Evolutionary conservation across 805 yeast species (phyloP).

Genomic region (Soucietia sequanensis): DNA sequence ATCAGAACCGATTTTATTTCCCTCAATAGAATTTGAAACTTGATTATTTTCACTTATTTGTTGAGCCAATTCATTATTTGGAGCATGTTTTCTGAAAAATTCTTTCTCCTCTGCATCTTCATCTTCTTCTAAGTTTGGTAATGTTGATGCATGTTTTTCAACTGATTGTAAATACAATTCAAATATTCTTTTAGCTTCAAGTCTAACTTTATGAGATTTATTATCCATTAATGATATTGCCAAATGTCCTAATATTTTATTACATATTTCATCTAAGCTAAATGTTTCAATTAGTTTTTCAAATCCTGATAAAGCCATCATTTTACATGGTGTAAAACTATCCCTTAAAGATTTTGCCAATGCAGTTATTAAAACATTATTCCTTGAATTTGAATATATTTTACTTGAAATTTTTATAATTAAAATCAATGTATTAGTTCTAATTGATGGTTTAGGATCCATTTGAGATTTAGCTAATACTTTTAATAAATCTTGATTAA

Average conservation of each 20-base stretch:
- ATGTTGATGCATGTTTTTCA: slow-evolving; percentile 34
- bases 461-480: slow-evolving; percentile 78
- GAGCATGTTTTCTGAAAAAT: slow-evolving; percentile 29
- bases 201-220: slow-evolving; percentile 61
- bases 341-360: slow-evolving; percentile 81
- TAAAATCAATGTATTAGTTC: slow-evolving; percentile 73
- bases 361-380: slow-evolving; percentile 83
- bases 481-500: slow-evolving; percentile 82
- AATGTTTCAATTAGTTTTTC: slow-evolving; percentile 63
- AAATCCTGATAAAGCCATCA: slow-evolving; percentile 76
- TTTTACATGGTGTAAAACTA: slow-evolving; percentile 68
- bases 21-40: neutral
- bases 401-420: slow-evolving; percentile 62
- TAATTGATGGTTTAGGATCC: slow-evolving; percentile 71
- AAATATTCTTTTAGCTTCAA: slow-evolving; percentile 68
- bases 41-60: slow-evolving; percentile 5
- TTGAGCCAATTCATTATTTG: slow-evolving; percentile 5
- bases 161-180: slow-evolving; percentile 49
- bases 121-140: slow-evolving; percentile 36
- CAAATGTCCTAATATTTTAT: slow-evolving; percentile 77
- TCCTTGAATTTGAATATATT: slow-evolving; percentile 54
- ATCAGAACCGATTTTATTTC: slow-evolving; percentile 7
- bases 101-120: slow-evolving; percentile 34
- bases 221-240: slow-evolving; percentile 82
- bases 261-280: slow-evolving; percentile 71